These are phyloP conservation scores for Plasmodiophora brassicae DNA, from an alignment of 208 protist species.

Conservation along the genomic window DNA sequence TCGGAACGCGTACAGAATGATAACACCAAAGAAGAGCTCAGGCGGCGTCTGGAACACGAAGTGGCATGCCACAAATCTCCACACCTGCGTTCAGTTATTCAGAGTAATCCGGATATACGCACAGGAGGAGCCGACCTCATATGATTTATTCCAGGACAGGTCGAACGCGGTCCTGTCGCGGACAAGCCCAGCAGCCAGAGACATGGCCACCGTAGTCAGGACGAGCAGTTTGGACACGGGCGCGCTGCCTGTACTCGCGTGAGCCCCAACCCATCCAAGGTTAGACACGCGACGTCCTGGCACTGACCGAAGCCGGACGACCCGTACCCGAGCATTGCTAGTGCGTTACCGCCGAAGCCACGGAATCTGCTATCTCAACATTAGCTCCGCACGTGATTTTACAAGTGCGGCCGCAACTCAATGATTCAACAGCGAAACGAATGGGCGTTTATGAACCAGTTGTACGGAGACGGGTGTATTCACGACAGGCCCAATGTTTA, in stretches of 20 bases:
- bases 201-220: background rate
- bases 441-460: too few species aligned
- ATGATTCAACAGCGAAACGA: too few species aligned
- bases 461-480: too few species aligned
- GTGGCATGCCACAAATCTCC: background rate
- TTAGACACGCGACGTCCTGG: too few species aligned
- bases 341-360: too few species aligned
- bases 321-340: too few species aligned
- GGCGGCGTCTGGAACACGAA: background rate
- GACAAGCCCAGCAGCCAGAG: background rate
- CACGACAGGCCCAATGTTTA: too few species aligned
- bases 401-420: too few species aligned
- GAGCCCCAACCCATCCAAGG: too few species aligned
- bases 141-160: background rate
- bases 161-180: background rate
- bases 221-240: background rate
- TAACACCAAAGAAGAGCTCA: background rate
- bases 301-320: too few species aligned
- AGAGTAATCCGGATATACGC: background rate
- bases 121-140: background rate
- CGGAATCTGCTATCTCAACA: too few species aligned
- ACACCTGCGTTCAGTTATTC: background rate
- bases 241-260: background rate
- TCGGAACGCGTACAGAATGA: slow-evolving; percentile 13
- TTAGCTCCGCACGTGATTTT: too few species aligned